phyloP scores from a whole-genome alignment of 2,329 filamentous ascomycete species.

The Calonectria ilicicola region DNA sequence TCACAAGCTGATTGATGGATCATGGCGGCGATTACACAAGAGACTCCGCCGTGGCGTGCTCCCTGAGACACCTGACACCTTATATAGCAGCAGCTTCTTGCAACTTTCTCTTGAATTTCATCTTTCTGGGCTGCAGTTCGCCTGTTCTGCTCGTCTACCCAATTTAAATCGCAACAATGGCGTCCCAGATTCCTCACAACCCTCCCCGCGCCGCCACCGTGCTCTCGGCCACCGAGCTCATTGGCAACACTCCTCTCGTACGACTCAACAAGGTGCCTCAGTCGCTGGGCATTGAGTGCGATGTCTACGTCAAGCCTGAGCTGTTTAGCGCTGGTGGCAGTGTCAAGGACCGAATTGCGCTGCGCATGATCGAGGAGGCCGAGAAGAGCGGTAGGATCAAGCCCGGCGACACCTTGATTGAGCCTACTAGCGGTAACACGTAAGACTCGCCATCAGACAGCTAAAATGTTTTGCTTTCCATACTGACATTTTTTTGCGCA shows the following conservation, averaged over 20 bases:
- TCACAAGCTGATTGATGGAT: conserved; percentile 25
- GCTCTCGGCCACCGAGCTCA: conserved; percentile 83
- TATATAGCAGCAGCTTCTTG: background rate
- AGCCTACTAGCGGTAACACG: conserved; percentile 98
- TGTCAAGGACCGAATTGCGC: conserved; percentile 93
- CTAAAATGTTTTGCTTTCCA: background rate
- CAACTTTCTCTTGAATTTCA: background rate
- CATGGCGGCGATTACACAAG: conserved; percentile 25
- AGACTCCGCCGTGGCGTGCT: conserved; percentile 43
- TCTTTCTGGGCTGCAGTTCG: background rate
- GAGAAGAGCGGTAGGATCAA: conserved; percentile 93
- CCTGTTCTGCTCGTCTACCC: background rate
- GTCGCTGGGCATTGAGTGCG: conserved; percentile 87
- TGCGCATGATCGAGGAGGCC: conserved; percentile 97
- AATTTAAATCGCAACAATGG: conserved; percentile 30
- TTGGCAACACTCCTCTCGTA: conserved; percentile 96
- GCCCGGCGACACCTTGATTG: conserved; percentile 96
- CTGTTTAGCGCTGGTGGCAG: conserved; percentile 94
- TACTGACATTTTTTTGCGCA: conserved; percentile 48
- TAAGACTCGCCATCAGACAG: conserved; percentile 46
- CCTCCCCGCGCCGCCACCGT: conserved; percentile 53
- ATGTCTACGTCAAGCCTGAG: conserved; percentile 92
- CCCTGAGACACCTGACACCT: conserved; percentile 11
- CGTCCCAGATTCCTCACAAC: conserved; percentile 46
- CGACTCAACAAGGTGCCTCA: conserved; percentile 93